These are phyloP conservation scores for Aspergillus pseudonomiae DNA, from an alignment of 2,329 filamentous ascomycete species.

Conservation along the genomic window DNA sequence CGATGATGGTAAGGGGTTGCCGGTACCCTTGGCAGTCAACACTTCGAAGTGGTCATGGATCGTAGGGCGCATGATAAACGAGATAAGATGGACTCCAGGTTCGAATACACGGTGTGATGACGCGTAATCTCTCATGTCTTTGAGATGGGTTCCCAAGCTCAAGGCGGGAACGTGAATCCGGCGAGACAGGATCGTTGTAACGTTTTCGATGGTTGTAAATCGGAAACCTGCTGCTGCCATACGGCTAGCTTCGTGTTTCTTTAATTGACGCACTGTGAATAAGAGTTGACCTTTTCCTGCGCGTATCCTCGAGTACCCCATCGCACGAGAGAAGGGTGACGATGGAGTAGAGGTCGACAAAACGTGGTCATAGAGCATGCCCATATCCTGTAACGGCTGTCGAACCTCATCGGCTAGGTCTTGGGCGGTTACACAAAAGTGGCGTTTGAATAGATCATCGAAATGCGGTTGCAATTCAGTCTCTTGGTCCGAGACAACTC, in stretches of 20 bases:
- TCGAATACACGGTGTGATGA: slow-evolving; percentile 32
- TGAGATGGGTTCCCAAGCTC: slow-evolving; percentile 64
- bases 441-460: slow-evolving; percentile 75
- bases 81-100: slow-evolving; percentile 46
- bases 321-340: slow-evolving; percentile 31
- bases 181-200: slow-evolving; percentile 68
- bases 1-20: slow-evolving; percentile 64
- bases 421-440: slow-evolving; percentile 79
- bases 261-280: slow-evolving; percentile 71
- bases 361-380: slow-evolving; percentile 75
- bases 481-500: slow-evolving; percentile 35
- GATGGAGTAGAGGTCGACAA: slow-evolving; percentile 62
- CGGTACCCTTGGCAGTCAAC: slow-evolving; percentile 59
- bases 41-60: slow-evolving; percentile 65
- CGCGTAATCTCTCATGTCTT: slow-evolving; percentile 64
- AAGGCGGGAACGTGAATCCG: slow-evolving; percentile 72
- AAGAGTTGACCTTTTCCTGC: slow-evolving; percentile 74
- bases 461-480: slow-evolving; percentile 69
- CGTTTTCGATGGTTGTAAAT: slow-evolving; percentile 72
- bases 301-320: slow-evolving; percentile 31
- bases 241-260: slow-evolving; percentile 61
- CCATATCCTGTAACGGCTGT: slow-evolving; percentile 64
- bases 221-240: slow-evolving; percentile 74
- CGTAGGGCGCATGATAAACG: slow-evolving; percentile 50
- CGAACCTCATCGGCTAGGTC: slow-evolving; percentile 71